Evolutionary conservation across 73 alveolate genomes (phyloP).

Genomic region (Strombidium stylifer): DNA sequence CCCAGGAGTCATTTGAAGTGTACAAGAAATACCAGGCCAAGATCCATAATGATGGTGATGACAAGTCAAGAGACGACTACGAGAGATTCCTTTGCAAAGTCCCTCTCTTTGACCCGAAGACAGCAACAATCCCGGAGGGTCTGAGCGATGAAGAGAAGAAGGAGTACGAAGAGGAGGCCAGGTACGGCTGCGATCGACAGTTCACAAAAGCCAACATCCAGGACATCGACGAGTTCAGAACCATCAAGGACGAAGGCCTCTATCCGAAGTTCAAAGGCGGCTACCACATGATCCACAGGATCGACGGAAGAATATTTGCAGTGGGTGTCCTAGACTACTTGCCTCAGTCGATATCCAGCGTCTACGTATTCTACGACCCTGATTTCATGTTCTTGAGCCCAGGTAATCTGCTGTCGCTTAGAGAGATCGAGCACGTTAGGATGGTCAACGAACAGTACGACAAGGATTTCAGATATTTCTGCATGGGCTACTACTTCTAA

Average conservation of each 20-base stretch:
- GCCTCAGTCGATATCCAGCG: constrained; percentile 70
- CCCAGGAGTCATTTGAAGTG: constrained; percentile 52
- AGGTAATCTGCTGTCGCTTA: constrained; percentile 84
- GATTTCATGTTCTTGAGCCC: constrained; percentile 75
- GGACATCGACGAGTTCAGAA: constrained; percentile 22
- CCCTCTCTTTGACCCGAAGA: constrained; percentile 58
- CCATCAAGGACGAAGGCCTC: constrained; percentile 65
- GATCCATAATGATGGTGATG: constrained; percentile 58
- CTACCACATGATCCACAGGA: constrained; percentile 85
- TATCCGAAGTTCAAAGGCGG: constrained; percentile 79
- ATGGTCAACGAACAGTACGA: constrained; percentile 48
- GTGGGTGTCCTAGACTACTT: constrained; percentile 86
- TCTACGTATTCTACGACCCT: constrained; percentile 88
- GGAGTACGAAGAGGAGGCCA: not conserved
- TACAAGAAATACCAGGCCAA: constrained; percentile 48
- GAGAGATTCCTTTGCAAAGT: constrained; percentile 46
- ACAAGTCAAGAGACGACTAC: constrained; percentile 50
- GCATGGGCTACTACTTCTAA: constrained; percentile 84
- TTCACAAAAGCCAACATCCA: constrained; percentile 4
- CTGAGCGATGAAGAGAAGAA: constrained; percentile 16
- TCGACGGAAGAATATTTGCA: constrained; percentile 81
- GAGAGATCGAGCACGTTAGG: constrained; percentile 87
- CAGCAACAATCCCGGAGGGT: no score
- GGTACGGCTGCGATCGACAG: not conserved
- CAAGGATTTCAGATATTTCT: constrained; percentile 75